A percentile compares a stretch with the other conserved stretches of the same genome.
Evolutionary conservation across 2,329 filamentous ascomycete species (phyloP).

Genomic region (Trichoderma hamatum): DNA sequence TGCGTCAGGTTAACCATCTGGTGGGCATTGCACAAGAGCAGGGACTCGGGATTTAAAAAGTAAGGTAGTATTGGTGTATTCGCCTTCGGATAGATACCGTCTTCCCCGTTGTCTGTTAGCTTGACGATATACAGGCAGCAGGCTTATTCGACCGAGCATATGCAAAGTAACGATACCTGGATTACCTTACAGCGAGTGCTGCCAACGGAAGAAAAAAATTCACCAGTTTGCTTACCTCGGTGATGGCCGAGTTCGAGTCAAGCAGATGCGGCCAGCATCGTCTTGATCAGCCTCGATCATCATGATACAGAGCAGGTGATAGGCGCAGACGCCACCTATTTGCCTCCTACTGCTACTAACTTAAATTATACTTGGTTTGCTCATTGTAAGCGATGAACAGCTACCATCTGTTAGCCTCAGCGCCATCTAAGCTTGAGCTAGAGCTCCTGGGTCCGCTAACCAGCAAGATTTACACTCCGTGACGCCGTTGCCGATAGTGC

Average conservation of each 20-base stretch:
- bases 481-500: slow-evolving; percentile 21
- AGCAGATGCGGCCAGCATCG: background rate
- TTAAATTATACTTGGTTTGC: background rate
- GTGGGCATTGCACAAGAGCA: slow-evolving; percentile 19
- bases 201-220: background rate
- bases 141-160: slow-evolving; percentile 21
- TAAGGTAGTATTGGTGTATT: slow-evolving; percentile 16
- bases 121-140: slow-evolving; percentile 5
- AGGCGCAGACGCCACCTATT: background rate
- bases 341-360: background rate
- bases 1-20: slow-evolving; percentile 18
- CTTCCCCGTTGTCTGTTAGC: slow-evolving; percentile 8
- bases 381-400: background rate
- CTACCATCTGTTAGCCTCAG: background rate
- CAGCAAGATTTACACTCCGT: slow-evolving; percentile 1
- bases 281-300: slow-evolving; percentile 1
- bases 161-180: background rate
- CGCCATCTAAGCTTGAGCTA: background rate
- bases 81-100: slow-evolving; percentile 19
- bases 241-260: slow-evolving; percentile 3
- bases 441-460: slow-evolving; percentile 2
- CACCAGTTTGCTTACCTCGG: background rate
- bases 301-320: slow-evolving; percentile 2
- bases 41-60: slow-evolving; percentile 7
- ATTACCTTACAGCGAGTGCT: background rate